These are phyloP conservation scores for Sporothrix protearum DNA, from an alignment of 2,329 filamentous ascomycete genomes.

Conservation along the genomic window DNA sequence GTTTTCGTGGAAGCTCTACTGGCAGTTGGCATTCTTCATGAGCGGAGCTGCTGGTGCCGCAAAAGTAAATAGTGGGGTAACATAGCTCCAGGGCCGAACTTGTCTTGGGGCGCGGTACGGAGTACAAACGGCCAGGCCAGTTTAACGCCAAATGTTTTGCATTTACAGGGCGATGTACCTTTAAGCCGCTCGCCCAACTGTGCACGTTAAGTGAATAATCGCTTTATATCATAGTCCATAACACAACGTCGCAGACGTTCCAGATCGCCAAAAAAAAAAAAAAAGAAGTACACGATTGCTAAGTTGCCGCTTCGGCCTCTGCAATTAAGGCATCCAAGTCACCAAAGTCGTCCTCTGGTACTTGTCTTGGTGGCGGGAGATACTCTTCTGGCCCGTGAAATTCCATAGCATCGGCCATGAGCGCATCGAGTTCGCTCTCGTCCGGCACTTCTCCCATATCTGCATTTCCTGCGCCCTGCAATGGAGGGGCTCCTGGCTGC, in stretches of 20 bases:
- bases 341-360: slow-evolving; percentile 35
- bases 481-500: neutral
- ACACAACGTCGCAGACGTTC: neutral
- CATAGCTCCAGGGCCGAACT: neutral
- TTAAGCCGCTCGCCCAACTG: neutral
- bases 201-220: neutral
- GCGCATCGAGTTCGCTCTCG: slow-evolving; percentile 48
- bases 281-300: neutral
- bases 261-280: neutral
- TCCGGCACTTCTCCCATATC: slow-evolving; percentile 36
- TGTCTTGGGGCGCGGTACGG: neutral
- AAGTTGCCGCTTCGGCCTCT: slow-evolving; percentile 36
- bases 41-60: neutral
- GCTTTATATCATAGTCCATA: neutral
- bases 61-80: neutral
- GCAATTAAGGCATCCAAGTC: slow-evolving; percentile 46
- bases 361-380: slow-evolving; percentile 26
- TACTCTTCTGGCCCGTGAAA: slow-evolving; percentile 15
- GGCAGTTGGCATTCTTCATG: neutral
- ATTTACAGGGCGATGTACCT: neutral
- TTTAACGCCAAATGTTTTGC: neutral
- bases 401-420: slow-evolving; percentile 50
- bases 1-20: neutral
- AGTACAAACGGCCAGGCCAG: neutral
- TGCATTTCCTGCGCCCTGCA: slow-evolving; percentile 14